Evolutionary conservation across 163 green algal genomes (phyloP), one percentile per base, ranked within the genome.

Genomic region (Scenedesmus sp.): DNA sequence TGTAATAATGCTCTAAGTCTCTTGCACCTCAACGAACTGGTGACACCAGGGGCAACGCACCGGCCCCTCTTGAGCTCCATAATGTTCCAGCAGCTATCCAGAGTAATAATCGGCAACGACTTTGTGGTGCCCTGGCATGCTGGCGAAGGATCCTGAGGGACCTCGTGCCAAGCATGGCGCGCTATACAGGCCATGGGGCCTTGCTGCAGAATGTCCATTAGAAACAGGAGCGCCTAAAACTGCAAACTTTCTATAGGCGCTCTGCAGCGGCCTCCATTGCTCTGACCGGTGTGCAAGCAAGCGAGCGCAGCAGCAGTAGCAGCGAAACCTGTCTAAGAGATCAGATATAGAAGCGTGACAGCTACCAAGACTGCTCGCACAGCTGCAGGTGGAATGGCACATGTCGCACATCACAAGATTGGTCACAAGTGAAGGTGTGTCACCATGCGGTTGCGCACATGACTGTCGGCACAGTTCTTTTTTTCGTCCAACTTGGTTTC

Each of bases 11-110:
- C n/a, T n/a, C n/a, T n/a, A 30, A 7, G 30, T 76, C 65, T 76
- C 65, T 76, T 76, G 65, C 65, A 76, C 65, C 65, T 76, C 65
- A 76, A 76, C 65, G 65, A 76, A 76, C 65, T 76, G 30, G 65
- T 76, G 65, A 76, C 56, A 70, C 56, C 56, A 70, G 56, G 6
- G 56, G 9, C 65, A 37, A 76, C 65, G 65, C 18, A 76, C 65
- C 65, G 65, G 65, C 65, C 65, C 18, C 65, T 37, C 30, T 76
- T 42, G 5, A 76, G 30, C 65, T 76, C 65, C 65, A 76, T 12
- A 10, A 40, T 40, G 65, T 76, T 76, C 30, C 30, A 76, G 30
- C 65, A 76, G 1, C 30, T 76, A 37, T 76, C 65, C 65, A 76
- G 26, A 40, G 65, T 76, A 76, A 42, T 10, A 22, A 76, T 18